phyloP scores from a whole-genome alignment of 2,329 filamentous ascomycete species.

The Samsoniella hepiali region DNA sequence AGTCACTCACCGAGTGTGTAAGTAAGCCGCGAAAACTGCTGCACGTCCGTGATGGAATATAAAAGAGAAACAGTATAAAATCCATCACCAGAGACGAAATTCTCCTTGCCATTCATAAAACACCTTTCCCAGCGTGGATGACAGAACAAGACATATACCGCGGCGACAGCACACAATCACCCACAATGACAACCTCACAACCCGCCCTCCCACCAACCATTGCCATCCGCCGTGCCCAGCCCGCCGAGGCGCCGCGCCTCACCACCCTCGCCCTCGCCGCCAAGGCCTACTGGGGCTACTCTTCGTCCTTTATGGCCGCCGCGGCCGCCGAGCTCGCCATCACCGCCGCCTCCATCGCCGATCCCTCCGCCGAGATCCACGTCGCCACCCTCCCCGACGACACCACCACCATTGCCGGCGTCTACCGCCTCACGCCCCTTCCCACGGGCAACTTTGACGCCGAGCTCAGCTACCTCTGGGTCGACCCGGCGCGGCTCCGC shows the following conservation, averaged over 20 bases:
- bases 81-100: no score
- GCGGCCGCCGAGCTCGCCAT: conserved; percentile 7
- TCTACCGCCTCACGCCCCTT: background rate
- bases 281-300: conserved; percentile 12
- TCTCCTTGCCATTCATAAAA: no score
- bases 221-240: background rate
- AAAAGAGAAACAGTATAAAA: background rate
- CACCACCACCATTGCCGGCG: background rate
- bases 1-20: background rate
- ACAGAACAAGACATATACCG: no score
- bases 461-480: conserved; percentile 12
- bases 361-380: background rate
- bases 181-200: background rate
- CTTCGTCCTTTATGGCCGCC: conserved; percentile 1
- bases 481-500: background rate
- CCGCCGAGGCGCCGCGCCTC: background rate
- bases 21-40: no score
- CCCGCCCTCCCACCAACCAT: background rate
- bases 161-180: background rate
- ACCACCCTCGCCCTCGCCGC: conserved; percentile 13
- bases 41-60: background rate
- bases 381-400: background rate
- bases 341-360: background rate
- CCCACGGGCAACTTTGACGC: background rate
- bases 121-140: no score